These are phyloP conservation scores for Telopea speciosissima DNA, from an alignment of 177 flowering plant species.

Conservation along the genomic window DNA sequence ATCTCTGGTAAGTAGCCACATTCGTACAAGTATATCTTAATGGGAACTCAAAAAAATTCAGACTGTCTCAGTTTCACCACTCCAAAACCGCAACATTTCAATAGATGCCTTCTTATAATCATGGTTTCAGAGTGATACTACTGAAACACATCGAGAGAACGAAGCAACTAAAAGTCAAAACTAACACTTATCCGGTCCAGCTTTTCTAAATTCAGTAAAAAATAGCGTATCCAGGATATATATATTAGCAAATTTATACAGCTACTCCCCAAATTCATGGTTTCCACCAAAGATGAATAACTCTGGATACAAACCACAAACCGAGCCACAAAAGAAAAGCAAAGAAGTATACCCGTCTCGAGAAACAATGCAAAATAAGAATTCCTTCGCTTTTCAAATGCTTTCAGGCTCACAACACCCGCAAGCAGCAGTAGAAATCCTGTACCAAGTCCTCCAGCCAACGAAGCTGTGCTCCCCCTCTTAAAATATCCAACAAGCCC, in stretches of 20 bases:
- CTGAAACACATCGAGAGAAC: not conserved
- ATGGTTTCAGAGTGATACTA: no score
- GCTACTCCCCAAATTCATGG: no score
- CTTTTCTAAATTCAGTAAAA: not conserved
- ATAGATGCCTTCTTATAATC: no score
- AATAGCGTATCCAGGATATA: not conserved
- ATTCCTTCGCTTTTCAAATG: slow-evolving; percentile 61
- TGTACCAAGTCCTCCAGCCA: slow-evolving; percentile 74
- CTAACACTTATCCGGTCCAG: not conserved
- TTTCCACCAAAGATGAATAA: no score
- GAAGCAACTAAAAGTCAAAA: no score
- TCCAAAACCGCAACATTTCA: no score
- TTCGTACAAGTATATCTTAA: no score
- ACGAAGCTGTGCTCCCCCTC: slow-evolving; percentile 73
- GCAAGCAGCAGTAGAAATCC: slow-evolving; percentile 73
- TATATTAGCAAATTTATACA: not conserved
- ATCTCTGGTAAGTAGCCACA: no score
- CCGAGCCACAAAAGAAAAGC: not conserved
- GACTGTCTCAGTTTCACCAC: no score
- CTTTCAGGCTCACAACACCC: slow-evolving; percentile 76
- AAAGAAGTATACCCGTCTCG: slow-evolving; percentile 49
- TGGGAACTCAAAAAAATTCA: no score
- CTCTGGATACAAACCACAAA: no score
- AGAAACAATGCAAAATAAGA: slow-evolving; percentile 54
- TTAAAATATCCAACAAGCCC: slow-evolving; percentile 63